phyloP scores from a whole-genome alignment of 2,329 filamentous ascomycete species.

The Zymoseptoria brevis region DNA sequence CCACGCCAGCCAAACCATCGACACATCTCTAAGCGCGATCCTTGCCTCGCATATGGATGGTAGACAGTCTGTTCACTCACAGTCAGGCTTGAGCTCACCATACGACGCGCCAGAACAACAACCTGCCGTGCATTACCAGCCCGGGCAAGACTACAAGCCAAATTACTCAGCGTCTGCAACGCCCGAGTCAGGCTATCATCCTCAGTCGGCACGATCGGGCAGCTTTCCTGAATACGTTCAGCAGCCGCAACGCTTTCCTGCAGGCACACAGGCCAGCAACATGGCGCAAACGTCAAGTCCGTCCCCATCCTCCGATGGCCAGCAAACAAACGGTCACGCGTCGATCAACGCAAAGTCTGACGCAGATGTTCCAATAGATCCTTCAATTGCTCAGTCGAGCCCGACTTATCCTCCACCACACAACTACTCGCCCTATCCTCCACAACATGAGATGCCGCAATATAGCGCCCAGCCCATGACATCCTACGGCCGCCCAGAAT shows the following conservation, averaged over 20 bases:
- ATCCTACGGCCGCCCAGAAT: conserved; percentile 65
- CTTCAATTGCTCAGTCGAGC: conserved; percentile 87
- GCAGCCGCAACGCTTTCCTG: conserved; percentile 62
- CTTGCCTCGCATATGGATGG: conserved; percentile 42
- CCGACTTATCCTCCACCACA: conserved; percentile 75
- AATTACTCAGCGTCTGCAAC: conserved; percentile 66
- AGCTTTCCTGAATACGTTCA: conserved; percentile 83
- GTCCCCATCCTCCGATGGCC: conserved; percentile 81
- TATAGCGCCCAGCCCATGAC: conserved; percentile 57
- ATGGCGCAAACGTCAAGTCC: conserved; percentile 99
- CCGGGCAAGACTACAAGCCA: conserved; percentile 69
- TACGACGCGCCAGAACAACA: conserved; percentile 60
- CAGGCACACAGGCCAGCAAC: conserved; percentile 61
- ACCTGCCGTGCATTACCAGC: conserved; percentile 84
- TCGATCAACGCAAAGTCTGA: conserved; percentile 72
- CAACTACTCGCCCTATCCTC: conserved; percentile 80
- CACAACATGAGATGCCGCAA: conserved; percentile 79
- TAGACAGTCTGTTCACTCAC: conserved; percentile 44
- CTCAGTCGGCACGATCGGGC: conserved; percentile 66
- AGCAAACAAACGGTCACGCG: conserved; percentile 57
- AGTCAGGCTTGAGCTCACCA: conserved; percentile 50
- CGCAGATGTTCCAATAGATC: conserved; percentile 97
- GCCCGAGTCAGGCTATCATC: conserved; percentile 80
- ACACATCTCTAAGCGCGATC: conserved; percentile 34
- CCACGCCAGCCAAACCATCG: conserved; percentile 30